Evolutionary conservation across 1,284 basidiomycete genomes (phyloP).

Genomic region (Malassezia equina): DNA sequence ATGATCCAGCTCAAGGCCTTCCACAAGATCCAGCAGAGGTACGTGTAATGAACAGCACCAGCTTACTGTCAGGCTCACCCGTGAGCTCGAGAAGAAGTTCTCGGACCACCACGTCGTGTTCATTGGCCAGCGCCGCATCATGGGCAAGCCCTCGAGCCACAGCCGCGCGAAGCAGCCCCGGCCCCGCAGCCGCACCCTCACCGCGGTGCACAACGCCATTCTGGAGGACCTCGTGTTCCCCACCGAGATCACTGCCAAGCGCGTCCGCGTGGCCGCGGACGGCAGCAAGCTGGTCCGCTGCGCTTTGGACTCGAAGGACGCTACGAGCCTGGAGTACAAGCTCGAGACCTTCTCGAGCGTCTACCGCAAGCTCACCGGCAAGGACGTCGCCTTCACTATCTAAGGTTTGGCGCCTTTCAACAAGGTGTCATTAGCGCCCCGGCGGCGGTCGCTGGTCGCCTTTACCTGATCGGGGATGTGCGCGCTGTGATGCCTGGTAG

Average conservation of each 20-base stretch:
- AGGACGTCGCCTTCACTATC: slow-evolving; percentile 60
- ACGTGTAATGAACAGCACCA: slow-evolving; percentile 47
- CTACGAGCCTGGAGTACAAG: slow-evolving; percentile 99
- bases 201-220: slow-evolving; percentile 92
- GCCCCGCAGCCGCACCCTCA: slow-evolving; percentile 91
- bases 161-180: slow-evolving; percentile 90
- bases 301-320: slow-evolving; percentile 95
- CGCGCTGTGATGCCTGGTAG: background rate
- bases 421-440: background rate
- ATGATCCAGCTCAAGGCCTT: slow-evolving; percentile 96
- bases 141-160: slow-evolving; percentile 90
- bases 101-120: slow-evolving; percentile 97
- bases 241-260: slow-evolving; percentile 96
- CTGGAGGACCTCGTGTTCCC: slow-evolving; percentile 98
- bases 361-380: slow-evolving; percentile 85
- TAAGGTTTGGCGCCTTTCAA: background rate
- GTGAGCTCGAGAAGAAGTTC: slow-evolving; percentile 99
- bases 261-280: slow-evolving; percentile 59
- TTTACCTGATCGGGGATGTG: background rate
- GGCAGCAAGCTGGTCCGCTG: slow-evolving; percentile 47
- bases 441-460: background rate
- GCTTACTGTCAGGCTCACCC: slow-evolving; percentile 64
- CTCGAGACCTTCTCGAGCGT: slow-evolving; percentile 89
- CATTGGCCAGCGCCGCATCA: slow-evolving; percentile 94
- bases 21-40: slow-evolving; percentile 97